Base-by-base conservation (phyloP, 768 basidiomycete genomes). In the Tylopilus vinaceipallidus region DNA sequence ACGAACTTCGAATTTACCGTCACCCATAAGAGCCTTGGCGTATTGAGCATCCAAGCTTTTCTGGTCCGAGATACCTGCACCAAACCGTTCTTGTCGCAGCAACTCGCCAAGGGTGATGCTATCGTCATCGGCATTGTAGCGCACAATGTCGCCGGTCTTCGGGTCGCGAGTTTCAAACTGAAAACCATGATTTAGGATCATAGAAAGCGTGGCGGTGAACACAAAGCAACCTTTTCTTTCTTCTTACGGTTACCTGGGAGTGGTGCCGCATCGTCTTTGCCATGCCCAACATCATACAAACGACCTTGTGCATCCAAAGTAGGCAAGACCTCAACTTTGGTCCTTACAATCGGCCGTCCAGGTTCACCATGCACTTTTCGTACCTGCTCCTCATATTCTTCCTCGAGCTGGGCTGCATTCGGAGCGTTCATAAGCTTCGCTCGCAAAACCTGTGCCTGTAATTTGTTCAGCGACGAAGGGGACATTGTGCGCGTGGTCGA, bases 101-200 rank as follows among this genome's bases (percentile, higher is more conserved):
- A 99, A 83, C 60, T 99, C 95, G 2, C 89, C 89, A 4, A 98
- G 76, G 0, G 92, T 89, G 19, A 82, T 78, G 0, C 77, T 77
- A 64, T 98, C 94, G 60, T 98, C 95, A 59, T 98, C 93, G 3
- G 88, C 84, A 67, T 95, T 94, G 67, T 86, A 85, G 19, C 95
- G 82, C 43, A 98, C 69, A 26, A 97, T 73, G 45, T 98, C 90
- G 6, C 95, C 95, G 0, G 93, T 93, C 68, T 90, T 91, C 16
- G 80, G 78, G 62, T 98, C 93, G 47, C 88, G 88, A 1, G 91
- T 93, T 66, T 95, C 92, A 53, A 93, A 85, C 83, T 89, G 56
- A 22, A 36, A 20, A 14, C 22, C 14, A 42, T 27, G 24, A 9
- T 26, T 57, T 19, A 53, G 42, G 9, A 39, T 22, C 27, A 6